These are phyloP conservation scores for Fusarium cyanostomum DNA, from an alignment of 2,329 filamentous ascomycete genomes.

Conservation along the genomic window DNA sequence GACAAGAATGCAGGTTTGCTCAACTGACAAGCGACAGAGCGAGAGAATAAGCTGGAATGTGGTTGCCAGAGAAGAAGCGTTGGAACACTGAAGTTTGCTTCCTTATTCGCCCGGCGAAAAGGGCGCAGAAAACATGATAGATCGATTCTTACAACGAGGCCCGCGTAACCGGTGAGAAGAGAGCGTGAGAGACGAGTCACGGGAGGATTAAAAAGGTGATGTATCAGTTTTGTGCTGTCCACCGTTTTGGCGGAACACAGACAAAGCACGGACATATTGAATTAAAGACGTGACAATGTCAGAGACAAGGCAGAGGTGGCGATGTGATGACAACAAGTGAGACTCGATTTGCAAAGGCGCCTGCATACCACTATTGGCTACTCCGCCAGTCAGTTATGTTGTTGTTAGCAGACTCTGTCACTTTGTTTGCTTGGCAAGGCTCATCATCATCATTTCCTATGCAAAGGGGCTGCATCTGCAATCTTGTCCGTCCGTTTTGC, in stretches of 20 bases:
- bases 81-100: constrained; percentile 7
- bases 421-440: neutral
- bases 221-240: constrained; percentile 26
- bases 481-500: no score
- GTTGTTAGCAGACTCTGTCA: no score
- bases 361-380: no score
- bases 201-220: constrained; percentile 26
- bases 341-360: neutral
- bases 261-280: neutral
- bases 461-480: constrained; percentile 1
- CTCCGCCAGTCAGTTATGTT: no score
- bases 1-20: neutral
- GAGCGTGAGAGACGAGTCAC: constrained; percentile 21
- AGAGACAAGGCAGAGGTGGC: neutral
- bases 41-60: neutral
- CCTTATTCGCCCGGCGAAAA: constrained; percentile 10
- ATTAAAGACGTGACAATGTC: neutral
- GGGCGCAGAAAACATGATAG: constrained; percentile 22
- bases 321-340: neutral
- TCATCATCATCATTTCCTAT: neutral
- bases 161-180: constrained; percentile 19
- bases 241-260: neutral
- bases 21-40: neutral
- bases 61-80: constrained; percentile 4
- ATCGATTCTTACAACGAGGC: constrained; percentile 21